A percentile compares a stretch with the other conserved stretches of the same genome.
These are phyloP conservation scores for Salvia rosmarinus DNA, from an alignment of 257 asterid genomes.

Conservation along the genomic window DNA sequence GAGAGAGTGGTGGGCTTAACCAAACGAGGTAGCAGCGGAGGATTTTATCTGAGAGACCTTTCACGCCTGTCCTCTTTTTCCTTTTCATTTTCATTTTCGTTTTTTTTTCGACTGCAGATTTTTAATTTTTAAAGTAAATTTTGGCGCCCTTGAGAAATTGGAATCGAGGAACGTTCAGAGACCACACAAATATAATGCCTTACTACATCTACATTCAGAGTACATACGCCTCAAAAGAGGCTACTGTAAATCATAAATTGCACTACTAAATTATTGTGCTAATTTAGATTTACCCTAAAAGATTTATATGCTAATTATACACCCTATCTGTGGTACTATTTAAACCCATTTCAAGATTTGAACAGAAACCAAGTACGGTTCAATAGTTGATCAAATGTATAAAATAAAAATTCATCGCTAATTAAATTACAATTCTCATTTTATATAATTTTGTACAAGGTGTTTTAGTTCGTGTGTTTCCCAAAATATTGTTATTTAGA, in stretches of 20 bases:
- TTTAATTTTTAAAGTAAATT: slow-evolving; percentile 33
- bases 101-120: not conserved
- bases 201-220: not conserved
- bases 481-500: too few relatives aligned
- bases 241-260: slow-evolving; percentile 17
- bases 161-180: slow-evolving; percentile 16
- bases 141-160: slow-evolving; percentile 43
- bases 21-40: slow-evolving; percentile 45
- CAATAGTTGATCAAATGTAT: not conserved
- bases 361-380: not conserved
- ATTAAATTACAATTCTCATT: too few relatives aligned
- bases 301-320: not conserved
- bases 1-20: slow-evolving; percentile 30
- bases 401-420: not conserved
- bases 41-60: slow-evolving; percentile 71
- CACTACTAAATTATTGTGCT: not conserved
- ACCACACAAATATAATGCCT: not conserved
- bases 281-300: not conserved
- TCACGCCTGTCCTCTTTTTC: slow-evolving; percentile 75
- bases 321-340: not conserved
- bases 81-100: not conserved
- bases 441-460: too few relatives aligned
- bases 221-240: slow-evolving; percentile 16
- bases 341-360: not conserved
- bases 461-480: too few relatives aligned